Base-by-base conservation (phyloP, 371 early-diverging fungal species). In the Mortierella sp. region DNA sequence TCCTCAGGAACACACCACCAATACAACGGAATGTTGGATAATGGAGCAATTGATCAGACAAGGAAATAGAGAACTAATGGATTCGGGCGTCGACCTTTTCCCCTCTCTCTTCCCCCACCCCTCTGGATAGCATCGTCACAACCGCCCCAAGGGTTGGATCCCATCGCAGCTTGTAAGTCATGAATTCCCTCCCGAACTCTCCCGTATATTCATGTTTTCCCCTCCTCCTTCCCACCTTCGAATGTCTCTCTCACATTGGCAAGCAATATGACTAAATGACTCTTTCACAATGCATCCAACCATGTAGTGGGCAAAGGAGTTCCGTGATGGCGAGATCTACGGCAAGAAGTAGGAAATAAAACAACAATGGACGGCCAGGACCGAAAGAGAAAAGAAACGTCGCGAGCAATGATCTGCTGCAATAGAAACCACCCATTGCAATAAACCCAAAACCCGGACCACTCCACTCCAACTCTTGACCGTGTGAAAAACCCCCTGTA, bases 131-230 rank as follows among this genome's bases (percentile, higher is more conserved):
- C 57, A 71, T 51, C 88, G 91, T 54, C 88, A 88, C 73, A 81
- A 80, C 60, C 80, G 92, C 83, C 94, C 94, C 45, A 86, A 82
- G 51, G 82, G 86, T 61, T 92, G 91, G 90, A 93, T 93, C 58
- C 94, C 94, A 27, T 91, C 91, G 37, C 91, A 91, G 91, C 80
- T 92, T 80, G 88, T 85, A 80, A 80, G 67, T 29, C 13, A 9
- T 9, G n/a, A n/a, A n/a, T n/a, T n/a, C n/a, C n/a, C n/a, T n/a
- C n/a, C n/a, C n/a, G n/a, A n/a, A n/a, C n/a, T n/a, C n/a, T n/a
- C n/a, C n/a, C n/a, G n/a, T n/a, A n/a, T n/a, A n/a, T n/a, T n/a
- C n/a, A n/a, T n/a, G n/a, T 53, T 37, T 25, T 46, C 4, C 46
- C n/a, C 46, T 48, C 31, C 16, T 54, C 45, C 52, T 10, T 41